phyloP scores from a whole-genome alignment of 768 basidiomycete species.

The Rhodosporidiobolus odoratus region DNA sequence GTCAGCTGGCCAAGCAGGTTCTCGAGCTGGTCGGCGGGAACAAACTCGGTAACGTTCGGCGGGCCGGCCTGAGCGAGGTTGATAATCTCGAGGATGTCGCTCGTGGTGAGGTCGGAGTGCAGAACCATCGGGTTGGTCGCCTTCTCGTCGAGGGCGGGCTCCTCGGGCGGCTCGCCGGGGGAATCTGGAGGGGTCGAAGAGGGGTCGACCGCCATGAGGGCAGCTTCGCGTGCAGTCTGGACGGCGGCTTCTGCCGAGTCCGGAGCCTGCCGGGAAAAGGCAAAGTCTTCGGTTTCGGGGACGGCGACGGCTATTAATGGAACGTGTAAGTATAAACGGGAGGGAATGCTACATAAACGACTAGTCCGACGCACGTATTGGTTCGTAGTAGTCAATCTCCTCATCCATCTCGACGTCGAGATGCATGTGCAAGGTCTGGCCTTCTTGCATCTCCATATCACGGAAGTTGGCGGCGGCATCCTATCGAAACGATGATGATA shows the following conservation, averaged over 20 bases:
- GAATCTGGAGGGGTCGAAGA: background rate
- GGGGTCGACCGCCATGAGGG: constrained; percentile 10
- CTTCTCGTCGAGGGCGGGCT: background rate
- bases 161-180: constrained; percentile 1
- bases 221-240: constrained; percentile 11
- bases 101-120: background rate
- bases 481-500: background rate
- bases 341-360: background rate
- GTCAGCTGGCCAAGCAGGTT: constrained; percentile 17
- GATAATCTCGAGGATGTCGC: constrained; percentile 12
- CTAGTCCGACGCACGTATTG: constrained; percentile 6
- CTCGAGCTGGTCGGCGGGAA: constrained; percentile 18
- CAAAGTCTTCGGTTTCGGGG: constrained; percentile 20
- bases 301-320: background rate
- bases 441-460: constrained; percentile 34
- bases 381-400: constrained; percentile 27
- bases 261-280: background rate
- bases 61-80: constrained; percentile 8
- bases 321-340: no score
- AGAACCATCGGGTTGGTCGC: constrained; percentile 5
- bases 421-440: constrained; percentile 19
- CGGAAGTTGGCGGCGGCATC: background rate
- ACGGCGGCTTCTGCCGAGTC: constrained; percentile 5
- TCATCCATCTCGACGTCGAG: constrained; percentile 32
- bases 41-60: background rate